Base-by-base conservation (phyloP, 345 rosid genomes). In the Eucalyptus microcorys region DNA sequence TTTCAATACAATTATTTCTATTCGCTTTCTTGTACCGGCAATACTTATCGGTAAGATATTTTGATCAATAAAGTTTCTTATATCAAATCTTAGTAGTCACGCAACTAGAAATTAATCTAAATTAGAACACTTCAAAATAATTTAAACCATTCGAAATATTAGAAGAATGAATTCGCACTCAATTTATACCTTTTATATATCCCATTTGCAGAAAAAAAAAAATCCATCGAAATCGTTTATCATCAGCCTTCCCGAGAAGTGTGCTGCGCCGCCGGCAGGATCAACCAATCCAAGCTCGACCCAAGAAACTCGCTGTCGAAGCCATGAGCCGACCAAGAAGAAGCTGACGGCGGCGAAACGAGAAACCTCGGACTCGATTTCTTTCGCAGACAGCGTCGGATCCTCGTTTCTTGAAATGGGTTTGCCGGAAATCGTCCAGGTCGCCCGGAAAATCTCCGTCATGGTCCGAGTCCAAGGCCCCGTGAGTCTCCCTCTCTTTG, bases 381-480 rank as follows among this genome's bases (percentile, higher is more conserved):
- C 61, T 8, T 86, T 1, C 61, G 47, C 24, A 32, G 55, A 9
- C 57, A 32, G 42, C 24, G 14, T 30, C 17, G 42, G 49, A 71
- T 19, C 43, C 49, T 30, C 12, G 17, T 71, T 66, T 87, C 40
- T 55, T 85, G 87, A 57, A 87, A 96, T 96, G 99, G 97, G 91
- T 92, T 87, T 92, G 30, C 92, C 96, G 13, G 94, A 95, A 89
- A 92, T 90, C 49, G 95, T 93, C 47, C 90, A 93, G 85, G 90
- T 91, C 80, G 95, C 91, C 49, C 94, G 96, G 40, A 94, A 93
- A 79, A 92, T 95, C 87, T 92, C 96, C 27, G 98, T 94, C 89
- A 91, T 96, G 96, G 98, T 97, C 93, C 96, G 96, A 90, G 93
- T 94, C 26, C 92, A 92, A 86, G 99, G 99, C 90, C 98, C 98